These are phyloP conservation scores for Platanthera guangdongensis DNA, from an alignment of 106 monocot genomes.

Conservation along the genomic window DNA sequence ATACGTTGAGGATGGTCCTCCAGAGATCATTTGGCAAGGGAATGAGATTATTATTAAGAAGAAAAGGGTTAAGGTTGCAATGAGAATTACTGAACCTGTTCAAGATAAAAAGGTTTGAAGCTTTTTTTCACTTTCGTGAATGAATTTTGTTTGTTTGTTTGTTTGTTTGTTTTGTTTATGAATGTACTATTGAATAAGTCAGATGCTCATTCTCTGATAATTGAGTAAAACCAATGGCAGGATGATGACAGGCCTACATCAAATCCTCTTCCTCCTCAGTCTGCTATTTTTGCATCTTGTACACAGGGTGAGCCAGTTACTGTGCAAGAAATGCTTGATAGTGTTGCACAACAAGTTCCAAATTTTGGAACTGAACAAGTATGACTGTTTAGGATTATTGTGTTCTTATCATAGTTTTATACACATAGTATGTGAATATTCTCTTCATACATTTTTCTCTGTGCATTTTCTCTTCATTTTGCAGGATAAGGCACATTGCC, in stretches of 20 bases:
- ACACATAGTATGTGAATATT: not conserved
- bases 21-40: conserved; percentile 88
- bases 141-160: not conserved
- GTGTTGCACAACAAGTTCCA: conserved; percentile 73
- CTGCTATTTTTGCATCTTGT: conserved; percentile 52
- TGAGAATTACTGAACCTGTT: conserved; percentile 19
- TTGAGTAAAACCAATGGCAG: conserved; percentile 30
- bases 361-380: conserved; percentile 99
- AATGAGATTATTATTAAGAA: conserved; percentile 95
- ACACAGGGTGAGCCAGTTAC: conserved; percentile 23
- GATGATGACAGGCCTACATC: conserved; percentile 85
- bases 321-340: conserved; percentile 64
- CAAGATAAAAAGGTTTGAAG: conserved; percentile 27
- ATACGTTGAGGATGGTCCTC: conserved; percentile 73
- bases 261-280: conserved; percentile 89
- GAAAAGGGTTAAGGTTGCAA: conserved; percentile 59
- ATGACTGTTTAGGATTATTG: not conserved
- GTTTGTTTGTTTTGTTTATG: not conserved
- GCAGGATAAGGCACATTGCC: conserved; percentile 97
- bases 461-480: conserved; percentile 3
- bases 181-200: not conserved
- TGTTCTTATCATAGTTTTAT: not conserved
- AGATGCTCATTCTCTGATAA: not conserved
- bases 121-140: not conserved
- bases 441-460: not conserved